Percentiles rank a stretch among this genome's conserved stretches.
Conservation (phyloP, 768 basidiomycete species). For the Rossbeevera mucosa region DNA sequence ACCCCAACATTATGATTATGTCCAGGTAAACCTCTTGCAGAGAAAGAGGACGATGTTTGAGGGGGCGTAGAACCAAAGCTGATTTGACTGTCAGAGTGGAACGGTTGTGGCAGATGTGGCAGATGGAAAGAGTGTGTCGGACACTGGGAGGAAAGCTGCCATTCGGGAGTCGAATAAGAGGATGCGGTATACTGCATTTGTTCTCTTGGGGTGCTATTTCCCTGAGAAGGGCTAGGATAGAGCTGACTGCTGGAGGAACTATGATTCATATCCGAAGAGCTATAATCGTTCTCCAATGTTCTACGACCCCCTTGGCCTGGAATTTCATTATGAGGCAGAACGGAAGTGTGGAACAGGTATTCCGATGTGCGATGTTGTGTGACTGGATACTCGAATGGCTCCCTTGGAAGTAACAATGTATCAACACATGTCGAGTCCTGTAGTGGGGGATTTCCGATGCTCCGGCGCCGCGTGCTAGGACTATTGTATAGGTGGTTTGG, state of each 20-base stretch:
- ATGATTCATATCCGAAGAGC: constrained; percentile 1
- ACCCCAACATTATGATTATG: constrained; percentile 5
- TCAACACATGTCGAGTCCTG: not conserved
- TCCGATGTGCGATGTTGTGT: not conserved
- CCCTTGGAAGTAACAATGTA: not conserved
- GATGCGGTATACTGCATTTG: not conserved
- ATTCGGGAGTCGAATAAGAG: not conserved
- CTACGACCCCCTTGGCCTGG: not conserved
- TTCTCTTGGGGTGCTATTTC: not conserved
- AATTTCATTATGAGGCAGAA: not conserved
- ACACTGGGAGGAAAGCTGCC: constrained; percentile 8
- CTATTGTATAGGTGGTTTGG: not conserved
- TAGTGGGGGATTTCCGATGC: not conserved
- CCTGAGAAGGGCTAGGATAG: not conserved
- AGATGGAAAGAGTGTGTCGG: not conserved
- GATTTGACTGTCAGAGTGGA: constrained; percentile 2
- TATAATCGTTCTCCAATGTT: not conserved
- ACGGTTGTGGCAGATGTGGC: not conserved
- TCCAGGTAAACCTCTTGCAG: not conserved
- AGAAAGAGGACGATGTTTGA: not conserved
- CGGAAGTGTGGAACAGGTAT: not conserved
- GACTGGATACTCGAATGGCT: not conserved
- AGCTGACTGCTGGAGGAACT: not conserved
- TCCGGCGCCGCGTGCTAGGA: not conserved
- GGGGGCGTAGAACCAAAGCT: not conserved